Evolutionary conservation across 2,329 filamentous ascomycete genomes (phyloP), one percentile per base, ranked within the genome.

Genomic region (Fonsecaea monophora): DNA sequence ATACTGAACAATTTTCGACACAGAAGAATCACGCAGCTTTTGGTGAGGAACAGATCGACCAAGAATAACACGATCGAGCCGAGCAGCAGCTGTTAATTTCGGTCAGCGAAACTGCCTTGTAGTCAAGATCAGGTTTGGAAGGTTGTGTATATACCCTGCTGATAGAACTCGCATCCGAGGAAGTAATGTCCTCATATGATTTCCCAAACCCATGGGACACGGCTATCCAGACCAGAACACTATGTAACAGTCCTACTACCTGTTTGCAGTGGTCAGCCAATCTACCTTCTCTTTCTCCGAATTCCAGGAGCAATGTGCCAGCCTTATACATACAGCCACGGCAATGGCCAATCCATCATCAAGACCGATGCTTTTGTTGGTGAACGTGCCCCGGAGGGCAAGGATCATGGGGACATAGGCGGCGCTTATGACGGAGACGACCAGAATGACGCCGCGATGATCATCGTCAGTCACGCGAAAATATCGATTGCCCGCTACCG

Each of bases 401-500:
- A 67, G 60, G 15, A 67, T 3, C 65, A 67, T 67, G 2, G 61
- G 60, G 15, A 48, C 40, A 53, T 67, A 67, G 25, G 53, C 42
- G 40, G 40, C 64, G 48, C 60, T 64, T 34, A 67, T 64, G 48
- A 67, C 60, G 30, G 65, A 38, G 12, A 67, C 50, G 13, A 67
- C 60, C 40, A 64, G 25, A 42, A 67, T 56, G 34, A 38, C 53
- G 13, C 65, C 65, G 13, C 65, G 53, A 38, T 60, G 65, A 32
- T 67, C 65, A 13, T 60, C 25, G 32, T 58, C 40, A 7, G 35
- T 63, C 13, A 66, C 45, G 10, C 40, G 50, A 15, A 67, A 48
- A 18, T 32, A 64, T 53, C 65, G 38, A 37, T 67, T 62, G 32
- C 60, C 61, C 45, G 18, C 18, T 21, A 50, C 8, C 18, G 45